Base-by-base conservation (phyloP, 75 land plant genomes). In the Chamaecyparis obtusa region DNA sequence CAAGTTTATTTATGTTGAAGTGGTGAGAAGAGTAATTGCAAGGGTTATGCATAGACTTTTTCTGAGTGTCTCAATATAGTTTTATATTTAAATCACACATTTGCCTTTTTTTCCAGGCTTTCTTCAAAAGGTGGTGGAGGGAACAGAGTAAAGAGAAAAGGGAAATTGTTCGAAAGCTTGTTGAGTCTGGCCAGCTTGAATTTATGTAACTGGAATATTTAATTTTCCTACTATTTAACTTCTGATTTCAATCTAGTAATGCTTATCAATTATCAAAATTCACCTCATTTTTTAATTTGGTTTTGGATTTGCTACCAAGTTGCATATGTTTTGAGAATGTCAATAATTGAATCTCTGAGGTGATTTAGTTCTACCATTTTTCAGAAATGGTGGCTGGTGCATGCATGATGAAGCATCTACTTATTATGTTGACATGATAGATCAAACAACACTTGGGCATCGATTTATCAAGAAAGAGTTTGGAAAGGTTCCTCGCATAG, bases 111-210 rank as follows among this genome's bases (percentile, higher is more conserved):
- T 41, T 88, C 4, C 90, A 98, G 99, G 99, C 99, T n/a, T 98
- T 98, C 90, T 97, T 98, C 92, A 96, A 97, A 90, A 90, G 99
- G 11, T 98, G 99, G 99, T 97, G 99, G 99, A 94, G 95, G 84
- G 88, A 94, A 67, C 99, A 98, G 90, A 94, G 92, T 46, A 84
- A 91, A 74, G 84, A 85, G 54, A 87, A 92, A n/a, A 90, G 94
- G 85, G 64, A 81, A 39, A 84, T 87, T 83, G 96, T 95, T 56
- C 92, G 91, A 88, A 84, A 91, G 88, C 96, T 98, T 64, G 96
- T 98, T 43, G 88, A 90, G 48, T 88, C 94, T 2, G 99, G 99
- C 83, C 99, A 93, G 88, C 92, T 97, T 71, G 99, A 98, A 84
- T 94, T 98, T 89, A 94, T 98, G 99, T 98, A 95, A 87, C 48